Evolutionary conservation across 495 filamentous ascomycete genomes (phyloP).

Genomic region (Aspergillus avenaceus): DNA sequence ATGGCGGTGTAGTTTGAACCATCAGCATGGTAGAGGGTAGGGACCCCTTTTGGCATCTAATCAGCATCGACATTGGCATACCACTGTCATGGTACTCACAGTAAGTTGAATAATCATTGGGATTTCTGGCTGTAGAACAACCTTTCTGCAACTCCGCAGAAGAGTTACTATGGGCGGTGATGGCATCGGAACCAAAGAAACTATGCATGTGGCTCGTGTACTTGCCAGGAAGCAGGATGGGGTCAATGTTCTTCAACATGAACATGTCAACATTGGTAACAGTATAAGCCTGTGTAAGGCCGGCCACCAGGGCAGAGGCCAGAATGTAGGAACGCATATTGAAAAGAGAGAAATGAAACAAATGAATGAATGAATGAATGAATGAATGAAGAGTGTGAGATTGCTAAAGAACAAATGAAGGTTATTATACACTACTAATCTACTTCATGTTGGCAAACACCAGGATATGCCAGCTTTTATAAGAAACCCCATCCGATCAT

Average conservation of each 20-base stretch:
- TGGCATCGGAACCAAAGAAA: constrained; percentile 21
- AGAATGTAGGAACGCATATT: constrained; percentile 12
- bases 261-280: constrained; percentile 13
- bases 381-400: too few species aligned
- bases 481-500: too few species aligned
- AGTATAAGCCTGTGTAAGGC: constrained; percentile 17
- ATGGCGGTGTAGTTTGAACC: constrained; percentile 11
- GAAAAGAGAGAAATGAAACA: not conserved
- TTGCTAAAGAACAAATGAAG: too few species aligned
- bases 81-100: not conserved
- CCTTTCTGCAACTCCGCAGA: constrained; percentile 18
- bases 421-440: too few species aligned
- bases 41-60: constrained; percentile 9
- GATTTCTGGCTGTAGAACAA: constrained; percentile 14
- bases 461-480: too few species aligned
- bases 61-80: not conserved
- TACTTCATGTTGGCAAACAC: too few species aligned
- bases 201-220: constrained; percentile 23
- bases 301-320: constrained; percentile 12
- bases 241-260: constrained; percentile 23
- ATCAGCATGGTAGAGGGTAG: constrained; percentile 17
- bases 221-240: constrained; percentile 14
- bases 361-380: not conserved
- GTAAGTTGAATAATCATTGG: constrained; percentile 21
- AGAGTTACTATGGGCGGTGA: constrained; percentile 15